Conservation (phyloP, 139 green algal genomes). For the Chlorella vulgaris region DNA sequence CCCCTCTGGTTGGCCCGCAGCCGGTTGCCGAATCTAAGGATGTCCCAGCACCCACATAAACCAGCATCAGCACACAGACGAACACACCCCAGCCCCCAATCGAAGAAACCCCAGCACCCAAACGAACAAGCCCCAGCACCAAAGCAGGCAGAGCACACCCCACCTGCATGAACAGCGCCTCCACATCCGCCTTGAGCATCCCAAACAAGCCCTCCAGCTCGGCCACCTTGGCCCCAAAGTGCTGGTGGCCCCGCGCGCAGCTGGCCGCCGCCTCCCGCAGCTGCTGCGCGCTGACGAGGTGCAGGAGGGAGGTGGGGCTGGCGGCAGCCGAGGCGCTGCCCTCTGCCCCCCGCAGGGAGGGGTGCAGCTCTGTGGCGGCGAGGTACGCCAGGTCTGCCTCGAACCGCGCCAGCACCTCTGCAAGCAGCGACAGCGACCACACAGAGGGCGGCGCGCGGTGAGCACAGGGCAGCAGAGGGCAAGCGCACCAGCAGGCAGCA, state of each 20-base stretch:
- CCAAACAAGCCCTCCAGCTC: slow-evolving; percentile 76
- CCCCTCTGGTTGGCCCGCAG: no score
- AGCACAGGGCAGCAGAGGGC: neutral
- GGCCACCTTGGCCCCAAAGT: slow-evolving; percentile 76
- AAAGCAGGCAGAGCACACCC: no score
- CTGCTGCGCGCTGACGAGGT: slow-evolving; percentile 67
- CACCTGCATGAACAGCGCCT: slow-evolving; percentile 82
- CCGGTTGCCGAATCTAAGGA: no score
- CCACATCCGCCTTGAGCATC: slow-evolving; percentile 75
- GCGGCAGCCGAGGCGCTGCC: slow-evolving; percentile 18
- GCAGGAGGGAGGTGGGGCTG: slow-evolving; percentile 44
- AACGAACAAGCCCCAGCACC: no score
- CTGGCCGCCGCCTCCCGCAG: slow-evolving; percentile 68
- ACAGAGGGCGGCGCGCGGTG: neutral
- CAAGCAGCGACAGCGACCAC: neutral
- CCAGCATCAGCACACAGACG: no score
- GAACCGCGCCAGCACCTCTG: slow-evolving; percentile 73
- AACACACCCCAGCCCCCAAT: no score
- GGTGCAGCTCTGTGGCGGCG: slow-evolving; percentile 59
- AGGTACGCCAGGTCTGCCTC: slow-evolving; percentile 75
- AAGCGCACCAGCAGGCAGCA: neutral
- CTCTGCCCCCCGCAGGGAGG: slow-evolving; percentile 31
- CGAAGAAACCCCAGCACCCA: no score
- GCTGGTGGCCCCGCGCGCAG: slow-evolving; percentile 61
- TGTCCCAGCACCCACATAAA: no score